Percentiles rank a stretch among this genome's conserved stretches.
Evolutionary conservation across 2,329 filamentous ascomycete genomes (phyloP).

Genomic region (Sarocladium strictum): DNA sequence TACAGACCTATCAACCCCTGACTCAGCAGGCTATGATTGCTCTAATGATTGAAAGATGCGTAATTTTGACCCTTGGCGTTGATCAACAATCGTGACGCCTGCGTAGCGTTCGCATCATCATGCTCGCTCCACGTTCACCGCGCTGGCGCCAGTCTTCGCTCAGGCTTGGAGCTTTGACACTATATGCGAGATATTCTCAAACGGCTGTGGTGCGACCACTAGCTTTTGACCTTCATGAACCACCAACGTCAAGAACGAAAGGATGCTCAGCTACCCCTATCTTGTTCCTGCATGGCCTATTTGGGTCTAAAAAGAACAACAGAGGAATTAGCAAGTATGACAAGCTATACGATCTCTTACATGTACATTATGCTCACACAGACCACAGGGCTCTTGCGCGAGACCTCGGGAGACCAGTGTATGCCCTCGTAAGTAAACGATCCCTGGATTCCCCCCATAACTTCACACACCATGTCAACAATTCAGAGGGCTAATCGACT

Average conservation of each 20-base stretch:
- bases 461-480: too few species aligned
- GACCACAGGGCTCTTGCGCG: conserved; percentile 66
- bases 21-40: too few species aligned
- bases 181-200: conserved; percentile 13
- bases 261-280: conserved; percentile 49
- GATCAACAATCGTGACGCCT: too few species aligned
- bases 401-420: conserved; percentile 74
- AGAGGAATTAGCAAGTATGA: conserved; percentile 86
- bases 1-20: too few species aligned
- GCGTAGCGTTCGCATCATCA: neutral
- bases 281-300: conserved; percentile 85
- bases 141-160: neutral
- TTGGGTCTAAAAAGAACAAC: conserved; percentile 95
- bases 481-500: neutral
- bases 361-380: conserved; percentile 11
- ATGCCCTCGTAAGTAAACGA: conserved; percentile 59
- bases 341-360: neutral
- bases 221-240: conserved; percentile 62
- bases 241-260: conserved; percentile 36
- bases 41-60: too few species aligned
- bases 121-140: neutral
- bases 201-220: conserved; percentile 31
- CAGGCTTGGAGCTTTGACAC: neutral
- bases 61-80: too few species aligned
- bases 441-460: too few species aligned